Percentiles rank a stretch among this genome's conserved stretches.
Conservation (phyloP, 2,329 filamentous ascomycete species). For the Tolypocladium nubicola region DNA sequence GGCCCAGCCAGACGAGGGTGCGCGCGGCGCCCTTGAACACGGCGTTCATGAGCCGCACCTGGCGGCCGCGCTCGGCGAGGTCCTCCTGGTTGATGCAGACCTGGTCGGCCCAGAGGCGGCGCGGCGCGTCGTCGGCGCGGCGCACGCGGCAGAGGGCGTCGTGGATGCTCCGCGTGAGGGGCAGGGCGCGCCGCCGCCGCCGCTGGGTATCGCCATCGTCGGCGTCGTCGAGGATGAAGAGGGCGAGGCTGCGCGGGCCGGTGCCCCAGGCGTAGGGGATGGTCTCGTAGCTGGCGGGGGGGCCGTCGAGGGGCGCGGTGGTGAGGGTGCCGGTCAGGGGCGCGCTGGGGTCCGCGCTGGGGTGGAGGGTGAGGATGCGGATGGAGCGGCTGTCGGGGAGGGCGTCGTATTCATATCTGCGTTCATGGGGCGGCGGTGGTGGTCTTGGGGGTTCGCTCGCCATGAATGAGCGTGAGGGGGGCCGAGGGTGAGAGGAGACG, state of each 20-base stretch:
- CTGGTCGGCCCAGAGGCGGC: constrained; percentile 28
- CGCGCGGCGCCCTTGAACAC: constrained; percentile 22
- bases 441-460: background rate
- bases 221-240: constrained; percentile 13
- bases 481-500: background rate
- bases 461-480: background rate
- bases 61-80: constrained; percentile 20
- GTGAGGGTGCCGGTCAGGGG: constrained; percentile 17
- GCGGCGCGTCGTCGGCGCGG: constrained; percentile 6
- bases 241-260: constrained; percentile 7
- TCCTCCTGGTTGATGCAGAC: constrained; percentile 29
- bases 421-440: background rate
- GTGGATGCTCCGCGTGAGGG: constrained; percentile 18
- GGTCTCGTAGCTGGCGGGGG: constrained; percentile 15
- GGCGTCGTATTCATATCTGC: constrained; percentile 11
- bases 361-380: constrained; percentile 21
- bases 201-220: background rate
- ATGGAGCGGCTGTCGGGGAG: constrained; percentile 12
- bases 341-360: constrained; percentile 14
- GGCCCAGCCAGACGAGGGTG: constrained; percentile 25
- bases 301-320: constrained; percentile 12
- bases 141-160: constrained; percentile 19
- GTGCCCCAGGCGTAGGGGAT: constrained; percentile 27
- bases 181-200: constrained; percentile 5
- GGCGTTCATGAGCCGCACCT: constrained; percentile 27